Evolutionary conservation across 176 grass and related monocot species (phyloP).

Genomic region (Avena insularis): DNA sequence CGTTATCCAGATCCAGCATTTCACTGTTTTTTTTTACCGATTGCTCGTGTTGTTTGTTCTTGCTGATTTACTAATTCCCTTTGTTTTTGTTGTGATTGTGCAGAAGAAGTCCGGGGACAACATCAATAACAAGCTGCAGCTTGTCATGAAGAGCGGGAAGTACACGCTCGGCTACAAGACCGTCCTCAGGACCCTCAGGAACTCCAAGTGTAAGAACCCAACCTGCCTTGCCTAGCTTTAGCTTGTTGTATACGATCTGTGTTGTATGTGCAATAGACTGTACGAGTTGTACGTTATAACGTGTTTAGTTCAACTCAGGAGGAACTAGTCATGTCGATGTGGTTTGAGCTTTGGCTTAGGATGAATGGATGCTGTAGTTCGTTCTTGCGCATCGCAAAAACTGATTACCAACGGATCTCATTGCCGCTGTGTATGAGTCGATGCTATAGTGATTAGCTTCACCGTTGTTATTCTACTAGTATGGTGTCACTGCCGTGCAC

Average conservation of each 20-base stretch:
- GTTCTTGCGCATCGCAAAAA: conserved; percentile 15
- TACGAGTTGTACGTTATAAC: too few relatives aligned
- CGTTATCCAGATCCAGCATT: not conserved
- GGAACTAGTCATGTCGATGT: not conserved
- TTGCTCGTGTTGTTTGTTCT: not conserved
- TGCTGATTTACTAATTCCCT: not conserved
- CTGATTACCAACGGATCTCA: conserved; percentile 54
- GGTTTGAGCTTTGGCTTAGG: not conserved
- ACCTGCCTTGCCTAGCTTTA: not conserved
- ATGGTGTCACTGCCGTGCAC: not conserved
- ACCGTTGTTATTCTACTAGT: not conserved
- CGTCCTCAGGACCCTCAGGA: conserved; percentile 85
- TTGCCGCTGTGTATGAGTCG: conserved; percentile 27
- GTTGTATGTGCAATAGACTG: not conserved
- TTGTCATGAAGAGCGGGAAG: conserved; percentile 99
- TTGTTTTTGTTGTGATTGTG: not conserved
- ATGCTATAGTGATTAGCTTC: conserved; percentile 26
- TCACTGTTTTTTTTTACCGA: not conserved
- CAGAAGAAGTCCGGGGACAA: conserved; percentile 94
- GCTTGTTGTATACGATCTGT: not conserved
- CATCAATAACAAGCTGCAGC: conserved; percentile 95
- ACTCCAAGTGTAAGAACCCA: conserved; percentile 71
- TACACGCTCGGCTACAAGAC: conserved; percentile 98
- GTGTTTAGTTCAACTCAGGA: not conserved
- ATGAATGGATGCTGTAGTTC: not conserved